Evolutionary conservation across 1,284 basidiomycete species (phyloP).

Genomic region (Cutaneotrichosporon sp.): DNA sequence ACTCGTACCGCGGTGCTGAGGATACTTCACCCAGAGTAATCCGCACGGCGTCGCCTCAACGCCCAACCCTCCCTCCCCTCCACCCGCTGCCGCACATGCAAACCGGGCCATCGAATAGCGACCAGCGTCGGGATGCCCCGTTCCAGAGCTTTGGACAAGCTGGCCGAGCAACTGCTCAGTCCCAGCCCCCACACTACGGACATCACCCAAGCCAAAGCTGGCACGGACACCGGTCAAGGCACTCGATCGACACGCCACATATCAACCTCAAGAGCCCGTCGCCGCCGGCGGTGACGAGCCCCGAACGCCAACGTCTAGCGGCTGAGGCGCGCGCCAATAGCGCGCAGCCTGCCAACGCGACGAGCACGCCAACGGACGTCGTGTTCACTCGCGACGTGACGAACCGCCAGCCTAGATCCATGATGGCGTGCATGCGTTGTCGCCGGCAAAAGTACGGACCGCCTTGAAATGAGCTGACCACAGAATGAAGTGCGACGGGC

Average conservation of each 20-base stretch:
- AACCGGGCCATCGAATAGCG: neutral
- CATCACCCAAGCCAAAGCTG: slow-evolving; percentile 15
- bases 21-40: slow-evolving; percentile 23
- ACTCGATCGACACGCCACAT: slow-evolving; percentile 23
- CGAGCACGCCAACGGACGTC: slow-evolving; percentile 14
- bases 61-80: slow-evolving; percentile 21
- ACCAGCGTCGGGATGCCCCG: neutral
- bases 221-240: slow-evolving; percentile 20
- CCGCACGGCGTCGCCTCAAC: slow-evolving; percentile 20
- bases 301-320: neutral
- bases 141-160: slow-evolving; percentile 11
- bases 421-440: slow-evolving; percentile 51
- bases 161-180: neutral
- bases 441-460: slow-evolving; percentile 42
- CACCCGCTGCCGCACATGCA: slow-evolving; percentile 19
- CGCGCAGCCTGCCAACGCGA: slow-evolving; percentile 12
- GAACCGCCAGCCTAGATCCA: slow-evolving; percentile 46
- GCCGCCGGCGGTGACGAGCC: slow-evolving; percentile 17
- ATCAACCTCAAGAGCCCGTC: slow-evolving; percentile 23
- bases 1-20: slow-evolving; percentile 8
- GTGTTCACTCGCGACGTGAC: slow-evolving; percentile 41
- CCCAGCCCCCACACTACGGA: slow-evolving; percentile 1
- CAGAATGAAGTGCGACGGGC: slow-evolving; percentile 53
- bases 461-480: slow-evolving; percentile 14
- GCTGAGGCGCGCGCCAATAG: slow-evolving; percentile 8